phyloP scores from a whole-genome alignment of 2,329 filamentous ascomycete species.

The Aspergillus tubingensis region DNA sequence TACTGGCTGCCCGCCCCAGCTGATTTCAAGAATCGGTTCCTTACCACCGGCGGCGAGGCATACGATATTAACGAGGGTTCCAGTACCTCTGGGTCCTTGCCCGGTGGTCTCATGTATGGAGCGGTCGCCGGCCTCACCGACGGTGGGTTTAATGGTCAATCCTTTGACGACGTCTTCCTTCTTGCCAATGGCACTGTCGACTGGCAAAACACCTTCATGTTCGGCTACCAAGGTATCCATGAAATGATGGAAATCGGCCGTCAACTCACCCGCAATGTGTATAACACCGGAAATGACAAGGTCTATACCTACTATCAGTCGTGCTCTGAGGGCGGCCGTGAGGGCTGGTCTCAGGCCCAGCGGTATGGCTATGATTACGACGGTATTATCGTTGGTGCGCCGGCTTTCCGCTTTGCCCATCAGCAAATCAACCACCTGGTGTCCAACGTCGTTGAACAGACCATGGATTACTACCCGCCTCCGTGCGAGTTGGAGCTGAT shows the following conservation, averaged over 20 bases:
- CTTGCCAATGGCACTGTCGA: slow-evolving; percentile 51
- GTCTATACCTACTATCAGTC: slow-evolving; percentile 54
- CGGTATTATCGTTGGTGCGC: slow-evolving; percentile 48
- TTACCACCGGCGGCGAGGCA: slow-evolving; percentile 42
- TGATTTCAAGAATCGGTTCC: slow-evolving; percentile 49
- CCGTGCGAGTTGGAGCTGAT: slow-evolving; percentile 52
- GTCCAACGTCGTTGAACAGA: not conserved
- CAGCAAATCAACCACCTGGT: too few species aligned
- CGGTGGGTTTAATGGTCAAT: slow-evolving; percentile 46
- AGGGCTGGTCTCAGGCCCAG: slow-evolving; percentile 56
- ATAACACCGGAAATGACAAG: slow-evolving; percentile 30
- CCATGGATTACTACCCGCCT: not conserved
- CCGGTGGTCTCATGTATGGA: slow-evolving; percentile 46
- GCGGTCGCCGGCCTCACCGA: slow-evolving; percentile 46
- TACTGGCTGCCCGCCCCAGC: slow-evolving; percentile 20
- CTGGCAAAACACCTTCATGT: slow-evolving; percentile 36
- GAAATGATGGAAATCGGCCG: slow-evolving; percentile 56
- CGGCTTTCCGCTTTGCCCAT: too few species aligned
- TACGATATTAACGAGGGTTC: not conserved
- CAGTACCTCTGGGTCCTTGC: slow-evolving; percentile 13
- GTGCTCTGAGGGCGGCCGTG: slow-evolving; percentile 57
- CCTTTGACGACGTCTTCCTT: slow-evolving; percentile 30
- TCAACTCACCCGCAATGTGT: slow-evolving; percentile 46
- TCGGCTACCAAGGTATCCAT: slow-evolving; percentile 51
- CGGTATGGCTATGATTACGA: slow-evolving; percentile 52